Conservation (phyloP, 1,284 basidiomycete species). For the Ustilago loliicola region DNA sequence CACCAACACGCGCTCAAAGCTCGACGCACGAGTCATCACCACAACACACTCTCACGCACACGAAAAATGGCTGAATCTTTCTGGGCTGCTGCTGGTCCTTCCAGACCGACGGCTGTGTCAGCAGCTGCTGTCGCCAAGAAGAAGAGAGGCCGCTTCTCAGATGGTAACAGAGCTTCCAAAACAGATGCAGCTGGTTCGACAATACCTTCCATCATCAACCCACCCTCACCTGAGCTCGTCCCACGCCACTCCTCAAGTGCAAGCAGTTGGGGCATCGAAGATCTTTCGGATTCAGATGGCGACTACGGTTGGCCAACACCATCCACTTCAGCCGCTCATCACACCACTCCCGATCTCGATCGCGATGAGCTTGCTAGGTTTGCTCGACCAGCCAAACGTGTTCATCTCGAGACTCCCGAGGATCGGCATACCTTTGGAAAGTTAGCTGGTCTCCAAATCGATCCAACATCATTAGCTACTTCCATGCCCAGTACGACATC, state of each 20-base stretch:
- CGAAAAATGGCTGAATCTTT: slow-evolving; percentile 25
- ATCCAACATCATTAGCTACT: slow-evolving; percentile 12
- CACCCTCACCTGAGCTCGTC: slow-evolving; percentile 42
- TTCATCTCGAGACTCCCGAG: slow-evolving; percentile 42
- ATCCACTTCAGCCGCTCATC: slow-evolving; percentile 7
- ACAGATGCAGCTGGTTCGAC: not conserved
- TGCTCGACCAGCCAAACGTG: slow-evolving; percentile 35
- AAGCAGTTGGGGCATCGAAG: slow-evolving; percentile 51
- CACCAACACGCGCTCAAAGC: not conserved
- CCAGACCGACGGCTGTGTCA: slow-evolving; percentile 28
- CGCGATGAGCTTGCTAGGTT: slow-evolving; percentile 45
- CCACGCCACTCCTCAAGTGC: slow-evolving; percentile 46
- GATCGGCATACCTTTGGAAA: slow-evolving; percentile 49
- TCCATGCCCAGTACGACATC: slow-evolving; percentile 15
- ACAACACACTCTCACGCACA: not conserved
- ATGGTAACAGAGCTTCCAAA: slow-evolving; percentile 4
- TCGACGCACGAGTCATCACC: not conserved
- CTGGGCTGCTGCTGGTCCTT: slow-evolving; percentile 39
- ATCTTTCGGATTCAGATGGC: slow-evolving; percentile 51
- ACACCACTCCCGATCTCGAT: slow-evolving; percentile 28
- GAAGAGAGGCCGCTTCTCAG: slow-evolving; percentile 42
- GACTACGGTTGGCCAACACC: slow-evolving; percentile 40
- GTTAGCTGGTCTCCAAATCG: slow-evolving; percentile 45
- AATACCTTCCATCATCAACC: slow-evolving; percentile 45
- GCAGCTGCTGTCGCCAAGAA: slow-evolving; percentile 21